A percentile compares a stretch with the other conserved stretches of the same genome.
Conservation (phyloP, 495 filamentous ascomycete genomes). For the Daldinia loculata region DNA sequence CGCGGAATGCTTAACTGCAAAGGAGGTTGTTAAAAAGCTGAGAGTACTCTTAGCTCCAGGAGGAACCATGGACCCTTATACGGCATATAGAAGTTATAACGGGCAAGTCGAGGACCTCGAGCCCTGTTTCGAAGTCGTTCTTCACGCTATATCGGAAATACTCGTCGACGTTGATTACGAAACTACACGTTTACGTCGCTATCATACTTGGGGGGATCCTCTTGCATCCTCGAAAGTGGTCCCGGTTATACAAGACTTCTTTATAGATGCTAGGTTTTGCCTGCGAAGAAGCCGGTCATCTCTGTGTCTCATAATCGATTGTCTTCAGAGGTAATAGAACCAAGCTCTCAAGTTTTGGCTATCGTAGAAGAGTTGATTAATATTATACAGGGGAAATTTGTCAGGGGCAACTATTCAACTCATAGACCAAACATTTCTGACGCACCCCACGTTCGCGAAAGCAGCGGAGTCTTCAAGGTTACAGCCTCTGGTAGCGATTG, state of each 20-base stretch:
- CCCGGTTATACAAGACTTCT: slow-evolving; percentile 32
- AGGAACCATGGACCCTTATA: background rate
- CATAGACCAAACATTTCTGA: slow-evolving; percentile 11
- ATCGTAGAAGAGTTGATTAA: background rate
- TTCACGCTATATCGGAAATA: slow-evolving; percentile 33
- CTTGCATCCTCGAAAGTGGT: slow-evolving; percentile 29
- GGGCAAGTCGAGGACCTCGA: slow-evolving; percentile 18
- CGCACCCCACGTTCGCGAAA: slow-evolving; percentile 3
- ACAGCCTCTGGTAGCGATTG: slow-evolving; percentile 27
- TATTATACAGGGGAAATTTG: slow-evolving; percentile 20
- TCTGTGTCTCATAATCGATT: slow-evolving; percentile 33
- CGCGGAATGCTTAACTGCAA: slow-evolving; percentile 30
- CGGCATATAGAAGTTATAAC: background rate
- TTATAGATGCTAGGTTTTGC: slow-evolving; percentile 27
- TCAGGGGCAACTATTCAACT: slow-evolving; percentile 28
- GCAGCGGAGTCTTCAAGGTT: slow-evolving; percentile 16
- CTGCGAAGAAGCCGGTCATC: slow-evolving; percentile 34
- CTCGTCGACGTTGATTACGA: slow-evolving; percentile 33
- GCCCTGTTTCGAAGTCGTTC: slow-evolving; percentile 35
- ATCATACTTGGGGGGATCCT: slow-evolving; percentile 26
- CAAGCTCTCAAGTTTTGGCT: background rate
- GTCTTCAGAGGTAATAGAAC: slow-evolving; percentile 30
- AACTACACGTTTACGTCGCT: slow-evolving; percentile 29
- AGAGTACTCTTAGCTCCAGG: slow-evolving; percentile 5
- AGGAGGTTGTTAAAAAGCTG: slow-evolving; percentile 20